phyloP scores from a whole-genome alignment of 2,329 filamentous ascomycete genomes.

The Aspergillus cejpii region DNA sequence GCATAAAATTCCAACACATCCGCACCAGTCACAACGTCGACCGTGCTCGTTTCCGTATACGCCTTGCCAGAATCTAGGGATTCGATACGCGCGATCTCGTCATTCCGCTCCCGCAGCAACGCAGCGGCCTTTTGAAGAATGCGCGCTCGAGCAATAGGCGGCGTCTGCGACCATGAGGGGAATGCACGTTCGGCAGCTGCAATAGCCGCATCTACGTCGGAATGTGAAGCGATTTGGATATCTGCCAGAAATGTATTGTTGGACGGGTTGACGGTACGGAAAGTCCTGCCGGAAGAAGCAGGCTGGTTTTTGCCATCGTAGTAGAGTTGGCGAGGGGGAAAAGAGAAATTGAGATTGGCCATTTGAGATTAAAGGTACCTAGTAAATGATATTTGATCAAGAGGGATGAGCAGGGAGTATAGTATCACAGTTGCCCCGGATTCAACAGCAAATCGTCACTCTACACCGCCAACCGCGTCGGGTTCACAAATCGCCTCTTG shows the following conservation, averaged over 20 bases:
- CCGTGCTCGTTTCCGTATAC: slow-evolving; percentile 73
- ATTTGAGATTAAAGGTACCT: slow-evolving; percentile 19
- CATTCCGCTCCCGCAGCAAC: slow-evolving; percentile 67
- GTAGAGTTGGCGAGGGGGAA: slow-evolving; percentile 59
- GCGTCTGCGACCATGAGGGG: slow-evolving; percentile 66
- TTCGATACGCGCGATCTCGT: slow-evolving; percentile 70
- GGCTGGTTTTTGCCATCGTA: slow-evolving; percentile 65
- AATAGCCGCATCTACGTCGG: slow-evolving; percentile 66
- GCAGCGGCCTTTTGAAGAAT: slow-evolving; percentile 71
- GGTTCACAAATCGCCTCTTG: too few relatives aligned
- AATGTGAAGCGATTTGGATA: slow-evolving; percentile 61
- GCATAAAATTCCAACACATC: slow-evolving; percentile 86
- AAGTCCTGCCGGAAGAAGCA: slow-evolving; percentile 55
- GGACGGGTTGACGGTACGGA: slow-evolving; percentile 68
- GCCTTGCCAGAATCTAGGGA: slow-evolving; percentile 83
- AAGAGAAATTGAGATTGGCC: slow-evolving; percentile 29
- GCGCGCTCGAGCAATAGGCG: slow-evolving; percentile 65
- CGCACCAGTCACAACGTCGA: slow-evolving; percentile 75
- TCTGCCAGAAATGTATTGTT: slow-evolving; percentile 62
- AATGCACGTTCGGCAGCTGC: slow-evolving; percentile 66
- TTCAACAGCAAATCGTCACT: too few relatives aligned
- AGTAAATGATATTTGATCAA: slow-evolving; percentile 2
- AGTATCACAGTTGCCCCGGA: too few relatives aligned
- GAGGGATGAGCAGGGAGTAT: slow-evolving; percentile 2
- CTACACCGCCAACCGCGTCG: too few relatives aligned